Evolutionary conservation across 2,329 filamentous ascomycete genomes (phyloP).

Genomic region (Taxawa tesnikishii): DNA sequence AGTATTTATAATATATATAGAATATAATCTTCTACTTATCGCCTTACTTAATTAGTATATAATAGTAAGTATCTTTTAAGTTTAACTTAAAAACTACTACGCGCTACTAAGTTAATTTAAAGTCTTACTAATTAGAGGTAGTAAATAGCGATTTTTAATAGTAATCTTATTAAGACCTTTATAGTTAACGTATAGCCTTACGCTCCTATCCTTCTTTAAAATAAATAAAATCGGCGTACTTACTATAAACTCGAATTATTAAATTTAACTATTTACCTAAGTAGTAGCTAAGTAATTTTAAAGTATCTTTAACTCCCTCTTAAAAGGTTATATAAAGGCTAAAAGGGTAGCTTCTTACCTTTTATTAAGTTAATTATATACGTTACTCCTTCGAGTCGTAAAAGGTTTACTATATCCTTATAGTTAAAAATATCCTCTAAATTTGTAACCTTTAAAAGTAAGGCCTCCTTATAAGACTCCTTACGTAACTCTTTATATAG

Average conservation of each 20-base stretch:
- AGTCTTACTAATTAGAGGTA: conserved; percentile 16
- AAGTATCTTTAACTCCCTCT: conserved; percentile 1
- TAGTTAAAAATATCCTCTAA: neutral
- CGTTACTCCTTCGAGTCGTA: neutral
- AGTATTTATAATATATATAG: conserved; percentile 12
- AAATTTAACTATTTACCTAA: conserved; percentile 6
- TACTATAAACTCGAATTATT: conserved; percentile 3
- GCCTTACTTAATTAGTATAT: conserved; percentile 12
- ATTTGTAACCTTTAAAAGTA: no score
- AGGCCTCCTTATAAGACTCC: no score
- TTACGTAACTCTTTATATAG: no score
- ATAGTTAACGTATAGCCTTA: conserved; percentile 19
- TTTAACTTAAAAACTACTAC: conserved; percentile 14
- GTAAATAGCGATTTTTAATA: conserved; percentile 16
- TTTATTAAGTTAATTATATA: neutral
- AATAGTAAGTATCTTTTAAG: conserved; percentile 13
- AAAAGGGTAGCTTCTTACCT: neutral
- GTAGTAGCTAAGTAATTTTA: conserved; percentile 1
- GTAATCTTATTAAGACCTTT: conserved; percentile 18
- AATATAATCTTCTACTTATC: conserved; percentile 14
- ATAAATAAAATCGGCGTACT: conserved; percentile 10
- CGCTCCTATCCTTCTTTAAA: conserved; percentile 9
- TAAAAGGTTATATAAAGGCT: neutral
- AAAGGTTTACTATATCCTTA: neutral
- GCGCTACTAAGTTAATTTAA: conserved; percentile 10